Base-by-base conservation (phyloP, 495 filamentous ascomycete genomes). In the Acidomyces sp. region DNA sequence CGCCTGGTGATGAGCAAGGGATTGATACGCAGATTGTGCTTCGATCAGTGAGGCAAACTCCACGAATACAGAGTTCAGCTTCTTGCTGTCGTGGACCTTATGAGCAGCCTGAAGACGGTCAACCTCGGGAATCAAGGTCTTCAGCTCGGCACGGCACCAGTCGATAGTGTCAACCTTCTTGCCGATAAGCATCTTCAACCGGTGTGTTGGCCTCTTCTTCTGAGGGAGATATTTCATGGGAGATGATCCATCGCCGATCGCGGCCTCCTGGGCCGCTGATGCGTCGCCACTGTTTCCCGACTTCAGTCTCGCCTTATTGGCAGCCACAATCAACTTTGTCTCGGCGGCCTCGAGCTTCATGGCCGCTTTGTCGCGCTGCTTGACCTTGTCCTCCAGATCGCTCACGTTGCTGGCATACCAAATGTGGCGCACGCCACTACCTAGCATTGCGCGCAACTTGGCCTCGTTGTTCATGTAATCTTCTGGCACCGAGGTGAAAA, bases 91-190 rank as follows among this genome's bases (percentile, higher is more conserved):
- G 39, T 83, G 83, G 4, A 69, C 66, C 37, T 70, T 74, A 54
- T 92, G 81, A 50, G 73, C 66, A 42, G 68, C 72, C 62, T 94
- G 90, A 40, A 81, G 66, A 15, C 76, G 66, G 33, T 88, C 78
- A 41, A 84, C 78, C 45, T 79, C 72, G 2, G 87, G 88, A 44
- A 80, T 82, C 34, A 95, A 69, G 38, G 75, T 77, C 52, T 78
- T 74, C 17, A 97, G 78, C 58, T 92, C 79, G 1, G 70, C 64
- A 45, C 90, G 80, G 55, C 75, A 82, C 83, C 87, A 96, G 55
- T 93, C 79, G 66, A 94, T 93, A 0, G 83, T 83, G 60, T 94
- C 86, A 22, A 93, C 85, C 69, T 96, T 96, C 61, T 87, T 76
- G 43, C 90, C 90, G 45, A 93, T 69, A 29, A 93, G 60, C 32